Percentiles rank a stretch among this genome's conserved stretches.
These are phyloP conservation scores for Macrolepiota fuliginosa DNA, from an alignment of 768 basidiomycete genomes.

Conservation along the genomic window DNA sequence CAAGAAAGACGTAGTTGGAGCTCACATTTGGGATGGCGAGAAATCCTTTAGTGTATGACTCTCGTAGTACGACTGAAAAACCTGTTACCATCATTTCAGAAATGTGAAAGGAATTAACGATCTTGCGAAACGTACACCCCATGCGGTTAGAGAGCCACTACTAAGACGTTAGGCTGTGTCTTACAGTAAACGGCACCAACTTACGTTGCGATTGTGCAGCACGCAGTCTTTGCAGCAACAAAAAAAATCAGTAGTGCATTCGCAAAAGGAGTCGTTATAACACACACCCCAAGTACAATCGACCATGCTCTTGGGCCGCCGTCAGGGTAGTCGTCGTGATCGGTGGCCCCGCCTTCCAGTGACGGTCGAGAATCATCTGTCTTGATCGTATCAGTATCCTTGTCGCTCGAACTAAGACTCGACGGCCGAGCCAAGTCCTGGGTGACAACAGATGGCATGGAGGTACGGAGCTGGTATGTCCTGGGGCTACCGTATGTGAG, in stretches of 20 bases:
- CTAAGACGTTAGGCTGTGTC: slow-evolving; percentile 10
- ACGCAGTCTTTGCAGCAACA: slow-evolving; percentile 34
- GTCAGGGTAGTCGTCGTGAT: slow-evolving; percentile 38
- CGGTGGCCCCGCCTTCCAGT: neutral
- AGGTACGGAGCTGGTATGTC: neutral
- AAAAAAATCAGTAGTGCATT: neutral
- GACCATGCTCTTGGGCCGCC: slow-evolving; percentile 45
- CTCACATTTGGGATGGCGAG: slow-evolving; percentile 53
- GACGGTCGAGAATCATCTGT: neutral
- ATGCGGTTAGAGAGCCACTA: slow-evolving; percentile 68
- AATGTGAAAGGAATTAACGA: neutral
- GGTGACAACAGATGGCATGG: neutral
- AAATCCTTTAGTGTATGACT: slow-evolving; percentile 37
- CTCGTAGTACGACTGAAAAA: slow-evolving; percentile 66
- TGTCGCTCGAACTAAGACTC: neutral
- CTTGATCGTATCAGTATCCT: neutral
- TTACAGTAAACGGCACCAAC: slow-evolving; percentile 14
- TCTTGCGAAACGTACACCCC: slow-evolving; percentile 53
- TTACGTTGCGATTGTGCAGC: slow-evolving; percentile 45
- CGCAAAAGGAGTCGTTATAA: neutral
- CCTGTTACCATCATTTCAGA: slow-evolving; percentile 29
- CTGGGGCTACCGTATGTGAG: neutral
- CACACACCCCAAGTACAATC: slow-evolving; percentile 39
- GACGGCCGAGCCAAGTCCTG: neutral
- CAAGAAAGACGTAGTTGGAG: neutral